Evolutionary conservation across 805 yeast genomes (phyloP).

Genomic region (Yarrowia alimentaria): DNA sequence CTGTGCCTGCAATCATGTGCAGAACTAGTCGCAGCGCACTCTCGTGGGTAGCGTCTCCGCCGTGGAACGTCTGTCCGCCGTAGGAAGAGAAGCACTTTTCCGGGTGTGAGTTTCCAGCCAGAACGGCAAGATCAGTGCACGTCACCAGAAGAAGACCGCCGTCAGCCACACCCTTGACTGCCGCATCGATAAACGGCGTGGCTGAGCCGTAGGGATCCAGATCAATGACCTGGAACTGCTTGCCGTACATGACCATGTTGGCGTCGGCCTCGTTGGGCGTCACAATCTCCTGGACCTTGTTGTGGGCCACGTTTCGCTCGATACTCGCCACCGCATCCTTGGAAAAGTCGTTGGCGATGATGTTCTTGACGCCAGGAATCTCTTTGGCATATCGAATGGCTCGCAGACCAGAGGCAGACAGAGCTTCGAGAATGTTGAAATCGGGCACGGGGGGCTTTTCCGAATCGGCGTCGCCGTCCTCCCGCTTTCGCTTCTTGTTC

Average conservation of each 20-base stretch:
- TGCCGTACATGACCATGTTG: constrained; percentile 68
- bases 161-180: constrained; percentile 77
- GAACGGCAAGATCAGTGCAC: constrained; percentile 92
- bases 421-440: constrained; percentile 67
- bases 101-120: constrained; percentile 95
- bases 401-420: constrained; percentile 92
- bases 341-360: constrained; percentile 87
- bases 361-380: constrained; percentile 66
- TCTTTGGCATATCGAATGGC: constrained; percentile 93
- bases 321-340: constrained; percentile 84
- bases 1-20: constrained; percentile 70
- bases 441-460: constrained; percentile 50
- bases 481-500: constrained; percentile 31
- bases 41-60: constrained; percentile 86
- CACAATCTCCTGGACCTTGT: constrained; percentile 58
- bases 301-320: constrained; percentile 64
- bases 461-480: constrained; percentile 17
- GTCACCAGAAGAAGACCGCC: constrained; percentile 87
- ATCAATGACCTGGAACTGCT: constrained; percentile 75
- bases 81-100: constrained; percentile 94
- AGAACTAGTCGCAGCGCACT: constrained; percentile 85
- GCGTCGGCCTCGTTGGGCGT: constrained; percentile 83
- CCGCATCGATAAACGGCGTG: constrained; percentile 90
- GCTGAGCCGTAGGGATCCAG: constrained; percentile 98
- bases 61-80: constrained; percentile 84